Evolutionary conservation across 306 rosid species (phyloP), one percentile per base, ranked within the genome.

Genomic region (Cicer yamashitae): DNA sequence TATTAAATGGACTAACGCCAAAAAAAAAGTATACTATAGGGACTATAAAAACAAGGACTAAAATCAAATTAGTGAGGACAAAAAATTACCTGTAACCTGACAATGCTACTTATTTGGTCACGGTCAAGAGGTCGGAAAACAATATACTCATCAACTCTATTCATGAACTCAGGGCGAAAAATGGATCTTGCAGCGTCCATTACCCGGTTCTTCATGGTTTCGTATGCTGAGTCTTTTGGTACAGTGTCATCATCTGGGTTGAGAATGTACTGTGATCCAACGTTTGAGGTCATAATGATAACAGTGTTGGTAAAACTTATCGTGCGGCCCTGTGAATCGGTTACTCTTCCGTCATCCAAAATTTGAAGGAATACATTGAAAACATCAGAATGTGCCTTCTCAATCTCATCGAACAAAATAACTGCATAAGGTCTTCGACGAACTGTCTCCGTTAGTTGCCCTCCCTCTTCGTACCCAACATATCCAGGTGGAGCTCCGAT

Each of bases 401-500:
- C 99, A 69, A 94, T 94, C 86, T 94, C 99, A 10, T 94, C 99
- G 57, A 92, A 94, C 83, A 94, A 84, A 69, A 94, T 92, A 64
- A 94, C 97, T 9, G 97, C 85, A 71, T 94, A 94, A 0, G 99
- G 97, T 81, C 97, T 86, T 85, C 97, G 88, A 10, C 99, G 96
- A 69, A 94, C 92, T n/a, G 76, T 86, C 84, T 92, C 97, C 2
- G 96, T 92, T 79, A 94, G 80, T 73, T 94, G 99, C 63, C 99
- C 99, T 17, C 99, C 99, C 84, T 94, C 99, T 83, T 94, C 99
- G 25, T 92, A 94, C 50, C 99, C 99, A 51, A 92, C 97, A 73
- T 94, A 94, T 77, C 99, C 99, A 48, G 99, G 99, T 15, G 99
- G 99, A 74, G 97, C 99, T 8, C 99, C 99, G 34, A 94, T 94